Evolutionary conservation across 176 grass and related monocot species (phyloP).

Genomic region (Oryza nivara): DNA sequence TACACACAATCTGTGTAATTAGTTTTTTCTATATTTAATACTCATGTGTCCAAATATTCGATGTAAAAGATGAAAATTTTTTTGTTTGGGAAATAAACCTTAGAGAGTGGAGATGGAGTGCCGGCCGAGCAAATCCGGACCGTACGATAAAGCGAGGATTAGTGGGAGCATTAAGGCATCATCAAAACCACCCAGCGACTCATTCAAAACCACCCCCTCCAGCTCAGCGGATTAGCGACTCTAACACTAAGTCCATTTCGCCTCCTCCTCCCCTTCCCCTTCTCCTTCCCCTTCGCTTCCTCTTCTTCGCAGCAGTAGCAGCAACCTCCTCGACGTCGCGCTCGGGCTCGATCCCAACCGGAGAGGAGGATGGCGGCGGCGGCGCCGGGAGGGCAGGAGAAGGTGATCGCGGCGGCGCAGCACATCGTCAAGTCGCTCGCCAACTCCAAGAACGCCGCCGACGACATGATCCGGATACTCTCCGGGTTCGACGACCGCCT

Average conservation of each 20-base stretch:
- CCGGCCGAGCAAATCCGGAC: constrained; percentile 9
- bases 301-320: not conserved
- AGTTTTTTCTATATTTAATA: too few relatives aligned
- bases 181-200: constrained; percentile 39
- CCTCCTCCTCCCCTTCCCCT: not conserved
- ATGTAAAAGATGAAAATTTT: too few relatives aligned
- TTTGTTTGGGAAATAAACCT: not conserved
- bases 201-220: constrained; percentile 20
- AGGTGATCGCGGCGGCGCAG: constrained; percentile 82
- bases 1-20: too few relatives aligned
- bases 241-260: constrained; percentile 13
- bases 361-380: constrained; percentile 38
- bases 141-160: constrained; percentile 34
- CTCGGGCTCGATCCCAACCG: constrained; percentile 33
- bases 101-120: not conserved
- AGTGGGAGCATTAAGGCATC: constrained; percentile 5
- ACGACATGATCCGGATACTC: constrained; percentile 97
- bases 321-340: not conserved
- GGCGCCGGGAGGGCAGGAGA: constrained; percentile 79
- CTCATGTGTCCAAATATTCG: too few relatives aligned
- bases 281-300: not conserved
- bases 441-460: constrained; percentile 83
- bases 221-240: constrained; percentile 20
- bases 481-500: constrained; percentile 88
- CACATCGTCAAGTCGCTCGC: constrained; percentile 90